Evolutionary conservation across 1,139 yeast species (phyloP).

Genomic region (Wickerhamomyces sp.): DNA sequence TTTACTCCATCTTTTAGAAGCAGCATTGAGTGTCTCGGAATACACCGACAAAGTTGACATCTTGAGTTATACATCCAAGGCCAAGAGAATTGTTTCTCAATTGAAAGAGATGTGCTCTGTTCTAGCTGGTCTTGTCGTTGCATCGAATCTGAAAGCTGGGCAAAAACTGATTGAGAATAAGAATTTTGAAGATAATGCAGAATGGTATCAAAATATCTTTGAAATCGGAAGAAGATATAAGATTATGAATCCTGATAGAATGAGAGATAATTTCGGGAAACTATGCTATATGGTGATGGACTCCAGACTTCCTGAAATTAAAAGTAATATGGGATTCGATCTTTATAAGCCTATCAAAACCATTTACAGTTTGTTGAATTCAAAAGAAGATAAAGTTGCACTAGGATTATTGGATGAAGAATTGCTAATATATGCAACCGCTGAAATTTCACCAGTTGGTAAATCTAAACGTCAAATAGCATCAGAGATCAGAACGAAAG

Average conservation of each 20-base stretch:
- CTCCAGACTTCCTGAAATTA: constrained; percentile 63
- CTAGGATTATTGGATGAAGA: constrained; percentile 48
- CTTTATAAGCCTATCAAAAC: constrained; percentile 64
- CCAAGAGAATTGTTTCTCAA: constrained; percentile 63
- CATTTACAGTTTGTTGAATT: constrained; percentile 40
- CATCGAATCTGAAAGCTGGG: constrained; percentile 64
- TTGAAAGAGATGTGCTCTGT: constrained; percentile 69
- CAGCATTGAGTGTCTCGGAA: constrained; percentile 69
- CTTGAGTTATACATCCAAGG: constrained; percentile 53
- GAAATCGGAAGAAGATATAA: constrained; percentile 75
- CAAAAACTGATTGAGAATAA: constrained; percentile 55
- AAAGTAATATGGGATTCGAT: constrained; percentile 64
- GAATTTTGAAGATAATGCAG: constrained; percentile 59
- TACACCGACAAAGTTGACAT: constrained; percentile 73
- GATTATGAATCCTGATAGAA: constrained; percentile 73
- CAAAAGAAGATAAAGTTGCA: constrained; percentile 33
- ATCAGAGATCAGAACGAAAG: constrained; percentile 55
- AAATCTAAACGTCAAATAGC: constrained; percentile 47
- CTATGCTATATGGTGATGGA: constrained; percentile 79
- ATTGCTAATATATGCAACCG: constrained; percentile 53
- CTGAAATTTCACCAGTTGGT: constrained; percentile 54
- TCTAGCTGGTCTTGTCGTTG: constrained; percentile 66
- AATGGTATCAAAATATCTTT: constrained; percentile 61
- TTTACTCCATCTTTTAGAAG: constrained; percentile 54
- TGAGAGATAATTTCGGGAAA: constrained; percentile 72